These are phyloP conservation scores for Penstemon barbatus DNA, from an alignment of 257 asterid genomes.

Conservation along the genomic window DNA sequence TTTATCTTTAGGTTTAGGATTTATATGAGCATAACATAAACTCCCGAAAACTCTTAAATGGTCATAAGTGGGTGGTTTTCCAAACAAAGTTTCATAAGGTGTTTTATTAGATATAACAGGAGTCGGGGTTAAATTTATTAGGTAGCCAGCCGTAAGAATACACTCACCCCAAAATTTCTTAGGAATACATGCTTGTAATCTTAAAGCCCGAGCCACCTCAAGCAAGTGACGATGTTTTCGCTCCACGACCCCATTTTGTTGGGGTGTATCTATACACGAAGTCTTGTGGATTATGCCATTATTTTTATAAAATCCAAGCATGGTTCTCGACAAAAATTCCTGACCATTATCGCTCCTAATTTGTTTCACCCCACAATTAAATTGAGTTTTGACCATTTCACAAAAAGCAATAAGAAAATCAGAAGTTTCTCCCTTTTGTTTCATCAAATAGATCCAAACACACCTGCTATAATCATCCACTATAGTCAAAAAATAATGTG, in stretches of 20 bases:
- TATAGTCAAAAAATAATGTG: not conserved
- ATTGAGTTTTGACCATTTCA: not conserved
- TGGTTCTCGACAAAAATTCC: not conserved
- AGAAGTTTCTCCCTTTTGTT: not conserved
- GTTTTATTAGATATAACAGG: not conserved
- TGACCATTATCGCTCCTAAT: not conserved
- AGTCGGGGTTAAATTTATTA: not conserved
- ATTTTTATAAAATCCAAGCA: not conserved
- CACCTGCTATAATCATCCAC: conserved; percentile 2
- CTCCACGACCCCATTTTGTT: conserved; percentile 9
- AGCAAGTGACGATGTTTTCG: not conserved
- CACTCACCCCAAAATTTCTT: not conserved
- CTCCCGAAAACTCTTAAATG: no score
- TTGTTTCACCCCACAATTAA: not conserved
- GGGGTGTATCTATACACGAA: not conserved
- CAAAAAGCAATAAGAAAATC: not conserved
- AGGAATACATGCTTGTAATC: not conserved
- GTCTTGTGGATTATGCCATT: not conserved
- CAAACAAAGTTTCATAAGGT: not conserved
- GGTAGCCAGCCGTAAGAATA: not conserved
- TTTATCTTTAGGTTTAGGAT: no score
- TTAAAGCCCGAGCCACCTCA: not conserved
- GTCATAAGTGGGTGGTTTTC: no score
- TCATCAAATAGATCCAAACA: not conserved
- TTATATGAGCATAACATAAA: no score